Evolutionary conservation across 208 protist genomes (phyloP).

Genomic region (Trypanosoma lewisi): DNA sequence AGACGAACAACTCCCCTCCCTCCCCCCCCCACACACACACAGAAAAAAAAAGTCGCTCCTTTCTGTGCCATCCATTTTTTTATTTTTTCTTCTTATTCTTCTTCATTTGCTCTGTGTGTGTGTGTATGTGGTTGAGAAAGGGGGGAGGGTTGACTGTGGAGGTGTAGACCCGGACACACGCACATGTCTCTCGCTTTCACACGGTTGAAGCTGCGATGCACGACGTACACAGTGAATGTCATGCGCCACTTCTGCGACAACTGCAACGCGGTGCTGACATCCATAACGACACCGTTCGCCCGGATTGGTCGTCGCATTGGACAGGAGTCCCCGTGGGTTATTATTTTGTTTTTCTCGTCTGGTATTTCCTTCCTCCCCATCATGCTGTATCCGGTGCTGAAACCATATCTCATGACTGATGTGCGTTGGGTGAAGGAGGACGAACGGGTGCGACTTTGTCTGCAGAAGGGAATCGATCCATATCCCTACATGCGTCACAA

Average conservation of each 20-base stretch:
- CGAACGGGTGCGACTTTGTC: conserved; percentile 83
- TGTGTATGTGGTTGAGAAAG: not conserved
- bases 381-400: conserved; percentile 61
- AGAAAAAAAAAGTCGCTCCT: not conserved
- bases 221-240: conserved; percentile 46
- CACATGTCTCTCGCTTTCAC: conserved; percentile 68
- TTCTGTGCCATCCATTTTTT: not conserved
- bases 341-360: conserved; percentile 43
- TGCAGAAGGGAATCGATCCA: conserved; percentile 90
- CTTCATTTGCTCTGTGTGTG: not conserved
- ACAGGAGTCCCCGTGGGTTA: conserved; percentile 79
- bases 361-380: conserved; percentile 50
- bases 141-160: not conserved
- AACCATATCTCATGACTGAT: conserved; percentile 54
- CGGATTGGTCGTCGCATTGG: conserved; percentile 40
- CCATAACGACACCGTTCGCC: conserved; percentile 40
- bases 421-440: conserved; percentile 53
- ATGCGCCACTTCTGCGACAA: conserved; percentile 66
- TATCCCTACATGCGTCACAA: conserved; percentile 87
- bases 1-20: no score
- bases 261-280: conserved; percentile 49
- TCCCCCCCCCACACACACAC: no score
- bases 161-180: not conserved
- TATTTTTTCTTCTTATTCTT: conserved; percentile 4
- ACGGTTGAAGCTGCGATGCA: conserved; percentile 73